Percentiles rank a stretch among this genome's conserved stretches.
phyloP scores from a whole-genome alignment of 768 basidiomycete genomes.

The Boletus subcaerulescens region DNA sequence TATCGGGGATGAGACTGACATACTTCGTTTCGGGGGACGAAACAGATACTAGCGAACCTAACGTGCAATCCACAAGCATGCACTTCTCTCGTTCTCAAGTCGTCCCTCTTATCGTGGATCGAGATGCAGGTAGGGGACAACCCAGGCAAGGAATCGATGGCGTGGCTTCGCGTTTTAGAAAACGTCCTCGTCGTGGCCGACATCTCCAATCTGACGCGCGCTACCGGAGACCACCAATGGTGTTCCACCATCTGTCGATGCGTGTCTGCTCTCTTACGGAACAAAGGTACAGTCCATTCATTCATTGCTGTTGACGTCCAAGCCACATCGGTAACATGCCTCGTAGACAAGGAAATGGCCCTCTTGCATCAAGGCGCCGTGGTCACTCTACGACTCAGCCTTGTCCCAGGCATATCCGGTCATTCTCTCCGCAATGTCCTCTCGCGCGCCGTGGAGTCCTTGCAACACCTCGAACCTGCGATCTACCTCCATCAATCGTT shows the following conservation, averaged over 20 bases:
- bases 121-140: conserved; percentile 56
- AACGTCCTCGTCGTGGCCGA: conserved; percentile 57
- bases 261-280: conserved; percentile 27
- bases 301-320: neutral
- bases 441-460: conserved; percentile 20
- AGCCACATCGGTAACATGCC: neutral
- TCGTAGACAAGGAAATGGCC: conserved; percentile 18
- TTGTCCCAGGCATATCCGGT: conserved; percentile 29
- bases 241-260: conserved; percentile 52
- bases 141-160: conserved; percentile 41
- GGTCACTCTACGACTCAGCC: conserved; percentile 37
- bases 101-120: conserved; percentile 77
- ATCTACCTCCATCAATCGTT: conserved; percentile 3
- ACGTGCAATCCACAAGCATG: conserved; percentile 69
- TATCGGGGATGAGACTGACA: neutral
- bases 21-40: neutral
- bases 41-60: conserved; percentile 70
- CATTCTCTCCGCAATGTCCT: conserved; percentile 33
- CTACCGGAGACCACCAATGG: conserved; percentile 63
- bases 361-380: conserved; percentile 26
- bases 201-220: conserved; percentile 46
- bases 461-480: conserved; percentile 30
- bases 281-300: conserved; percentile 8
- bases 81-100: conserved; percentile 67
- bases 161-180: conserved; percentile 65